These are phyloP conservation scores for Lepidium africanum DNA, from an alignment of 345 rosid species.

Conservation along the genomic window DNA sequence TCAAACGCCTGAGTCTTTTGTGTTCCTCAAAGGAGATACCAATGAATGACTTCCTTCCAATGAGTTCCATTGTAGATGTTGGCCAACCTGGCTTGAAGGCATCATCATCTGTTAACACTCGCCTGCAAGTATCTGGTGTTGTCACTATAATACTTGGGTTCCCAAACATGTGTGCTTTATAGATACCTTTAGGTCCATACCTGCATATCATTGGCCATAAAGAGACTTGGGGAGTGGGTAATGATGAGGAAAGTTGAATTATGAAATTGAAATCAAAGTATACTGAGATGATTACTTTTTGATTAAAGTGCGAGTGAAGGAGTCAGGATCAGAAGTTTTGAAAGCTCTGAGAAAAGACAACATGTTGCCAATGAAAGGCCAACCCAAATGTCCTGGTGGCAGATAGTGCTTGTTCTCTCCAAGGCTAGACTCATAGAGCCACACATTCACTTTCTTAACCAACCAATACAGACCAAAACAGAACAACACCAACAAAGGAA, in stretches of 20 bases:
- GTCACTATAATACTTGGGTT: slow-evolving; percentile 77
- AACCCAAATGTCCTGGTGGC: slow-evolving; percentile 46
- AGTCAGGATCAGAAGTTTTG: slow-evolving; percentile 40
- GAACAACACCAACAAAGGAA: slow-evolving; percentile 10
- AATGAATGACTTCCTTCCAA: slow-evolving; percentile 72
- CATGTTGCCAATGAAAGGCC: slow-evolving; percentile 47
- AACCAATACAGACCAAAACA: slow-evolving; percentile 22
- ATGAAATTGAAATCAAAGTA: too few relatives aligned
- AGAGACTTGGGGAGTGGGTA: neutral
- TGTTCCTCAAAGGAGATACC: slow-evolving; percentile 43
- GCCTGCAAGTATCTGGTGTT: slow-evolving; percentile 53
- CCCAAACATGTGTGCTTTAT: slow-evolving; percentile 87
- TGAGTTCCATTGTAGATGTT: slow-evolving; percentile 45
- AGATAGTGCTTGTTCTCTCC: slow-evolving; percentile 30
- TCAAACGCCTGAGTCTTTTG: slow-evolving; percentile 47
- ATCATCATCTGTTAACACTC: slow-evolving; percentile 59
- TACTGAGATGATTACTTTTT: slow-evolving; percentile 29
- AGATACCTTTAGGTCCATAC: slow-evolving; percentile 56
- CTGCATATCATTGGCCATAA: slow-evolving; percentile 30
- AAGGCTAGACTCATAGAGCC: slow-evolving; percentile 26
- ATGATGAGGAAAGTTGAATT: too few relatives aligned
- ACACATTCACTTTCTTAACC: slow-evolving; percentile 28
- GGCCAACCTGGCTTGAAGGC: slow-evolving; percentile 89
- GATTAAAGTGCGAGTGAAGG: slow-evolving; percentile 25
- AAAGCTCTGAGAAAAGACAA: slow-evolving; percentile 36